Evolutionary conservation across 148 eudicot genomes (phyloP).

Genomic region (Spergularia bocconei): DNA sequence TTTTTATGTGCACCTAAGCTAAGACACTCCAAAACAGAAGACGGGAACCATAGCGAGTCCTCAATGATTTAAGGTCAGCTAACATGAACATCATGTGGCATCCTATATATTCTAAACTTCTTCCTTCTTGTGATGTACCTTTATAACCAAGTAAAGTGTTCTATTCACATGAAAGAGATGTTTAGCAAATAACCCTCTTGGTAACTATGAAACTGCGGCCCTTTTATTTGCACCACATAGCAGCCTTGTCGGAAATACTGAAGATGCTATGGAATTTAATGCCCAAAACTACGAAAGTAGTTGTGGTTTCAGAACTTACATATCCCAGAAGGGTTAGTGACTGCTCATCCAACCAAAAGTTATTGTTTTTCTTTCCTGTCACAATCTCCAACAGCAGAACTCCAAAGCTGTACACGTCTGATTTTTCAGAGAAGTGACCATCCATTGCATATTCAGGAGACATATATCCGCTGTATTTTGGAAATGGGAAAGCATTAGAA

Average conservation of each 20-base stretch:
- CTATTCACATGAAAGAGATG: too few species aligned
- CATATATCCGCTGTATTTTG: slow-evolving; percentile 31
- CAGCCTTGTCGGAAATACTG: too few species aligned
- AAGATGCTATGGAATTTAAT: not conserved
- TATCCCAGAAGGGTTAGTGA: slow-evolving; percentile 32
- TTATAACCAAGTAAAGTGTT: too few species aligned
- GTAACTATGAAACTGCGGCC: not conserved
- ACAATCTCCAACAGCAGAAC: slow-evolving; percentile 31
- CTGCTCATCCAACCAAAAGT: slow-evolving; percentile 29
- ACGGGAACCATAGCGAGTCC: too few species aligned
- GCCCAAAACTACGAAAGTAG: not conserved
- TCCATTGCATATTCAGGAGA: slow-evolving; percentile 37
- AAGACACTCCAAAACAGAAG: too few species aligned
- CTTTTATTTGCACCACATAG: not conserved
- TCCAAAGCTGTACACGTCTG: slow-evolving; percentile 34
- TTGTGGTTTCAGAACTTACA: slow-evolving; percentile 21
- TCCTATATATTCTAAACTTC: too few species aligned
- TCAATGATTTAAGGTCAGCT: too few species aligned
- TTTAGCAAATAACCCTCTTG: too few species aligned
- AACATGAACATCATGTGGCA: too few species aligned
- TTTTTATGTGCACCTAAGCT: too few species aligned
- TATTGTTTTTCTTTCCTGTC: slow-evolving; percentile 27
- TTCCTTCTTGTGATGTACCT: too few species aligned
- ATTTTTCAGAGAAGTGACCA: slow-evolving; percentile 38
- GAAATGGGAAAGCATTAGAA: not conserved